Evolutionary conservation across 768 basidiomycete species (phyloP).

Genomic region (Austroboletus festivus): DNA sequence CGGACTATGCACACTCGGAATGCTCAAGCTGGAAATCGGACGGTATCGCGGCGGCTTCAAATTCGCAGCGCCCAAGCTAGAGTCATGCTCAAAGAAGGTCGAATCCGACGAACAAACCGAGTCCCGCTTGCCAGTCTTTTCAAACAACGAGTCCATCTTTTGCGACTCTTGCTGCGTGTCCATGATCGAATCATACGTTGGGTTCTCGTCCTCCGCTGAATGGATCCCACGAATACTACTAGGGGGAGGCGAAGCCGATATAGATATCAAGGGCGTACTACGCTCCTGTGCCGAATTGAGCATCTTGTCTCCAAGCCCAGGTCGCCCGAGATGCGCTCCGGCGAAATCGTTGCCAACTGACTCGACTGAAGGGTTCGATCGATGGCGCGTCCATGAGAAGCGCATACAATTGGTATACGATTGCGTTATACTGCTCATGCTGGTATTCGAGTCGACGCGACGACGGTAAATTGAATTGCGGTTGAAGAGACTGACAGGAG

Average conservation of each 20-base stretch:
- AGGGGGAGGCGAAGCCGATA: slow-evolving; percentile 63
- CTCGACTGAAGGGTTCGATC: slow-evolving; percentile 56
- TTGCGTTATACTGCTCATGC: slow-evolving; percentile 54
- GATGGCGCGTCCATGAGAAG: slow-evolving; percentile 58
- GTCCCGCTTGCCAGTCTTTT: slow-evolving; percentile 52
- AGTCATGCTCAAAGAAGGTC: slow-evolving; percentile 49
- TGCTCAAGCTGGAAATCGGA: slow-evolving; percentile 63
- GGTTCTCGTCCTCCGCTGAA: slow-evolving; percentile 20
- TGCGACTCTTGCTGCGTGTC: slow-evolving; percentile 46
- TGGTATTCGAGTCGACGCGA: slow-evolving; percentile 57
- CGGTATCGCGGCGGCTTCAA: slow-evolving; percentile 50
- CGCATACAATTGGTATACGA: slow-evolving; percentile 57
- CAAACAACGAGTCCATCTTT: slow-evolving; percentile 53
- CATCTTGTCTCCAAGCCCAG: slow-evolving; percentile 86
- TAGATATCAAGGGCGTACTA: slow-evolving; percentile 54
- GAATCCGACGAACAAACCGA: slow-evolving; percentile 54
- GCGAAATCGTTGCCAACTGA: slow-evolving; percentile 67
- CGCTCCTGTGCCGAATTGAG: slow-evolving; percentile 58
- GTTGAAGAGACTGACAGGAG: slow-evolving; percentile 73
- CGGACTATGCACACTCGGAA: slow-evolving; percentile 46
- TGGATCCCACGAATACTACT: slow-evolving; percentile 33
- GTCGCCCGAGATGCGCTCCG: slow-evolving; percentile 54
- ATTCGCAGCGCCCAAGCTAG: slow-evolving; percentile 33
- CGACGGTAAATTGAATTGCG: slow-evolving; percentile 54
- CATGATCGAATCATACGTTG: slow-evolving; percentile 69